Evolutionary conservation across 2,329 filamentous ascomycete genomes (phyloP).

Genomic region (Passalora sequoiae): DNA sequence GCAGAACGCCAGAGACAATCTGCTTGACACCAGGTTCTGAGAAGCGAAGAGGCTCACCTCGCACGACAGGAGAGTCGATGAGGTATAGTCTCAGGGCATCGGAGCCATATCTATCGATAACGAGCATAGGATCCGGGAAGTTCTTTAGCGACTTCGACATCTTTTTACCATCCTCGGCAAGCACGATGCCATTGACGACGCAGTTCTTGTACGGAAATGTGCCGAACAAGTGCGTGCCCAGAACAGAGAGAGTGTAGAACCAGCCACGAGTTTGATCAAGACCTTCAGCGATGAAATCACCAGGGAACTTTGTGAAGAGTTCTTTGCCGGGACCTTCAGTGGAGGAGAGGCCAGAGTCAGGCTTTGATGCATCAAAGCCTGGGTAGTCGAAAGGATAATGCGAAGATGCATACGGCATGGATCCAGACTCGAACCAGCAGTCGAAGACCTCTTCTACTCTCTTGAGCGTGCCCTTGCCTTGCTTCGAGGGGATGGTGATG

Average conservation of each 20-base stretch:
- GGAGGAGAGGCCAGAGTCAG: conserved; percentile 27
- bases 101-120: conserved; percentile 84
- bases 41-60: conserved; percentile 84
- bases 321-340: conserved; percentile 39
- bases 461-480: conserved; percentile 75
- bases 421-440: conserved; percentile 95
- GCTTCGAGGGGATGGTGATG: conserved; percentile 87
- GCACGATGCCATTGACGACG: conserved; percentile 91
- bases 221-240: conserved; percentile 83
- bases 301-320: conserved; percentile 77
- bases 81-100: conserved; percentile 92
- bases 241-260: conserved; percentile 89
- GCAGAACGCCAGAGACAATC: conserved; percentile 82
- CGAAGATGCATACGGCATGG: conserved; percentile 87
- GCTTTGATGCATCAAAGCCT: conserved; percentile 43
- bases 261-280: conserved; percentile 91
- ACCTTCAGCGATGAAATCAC: conserved; percentile 91
- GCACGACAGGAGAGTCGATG: conserved; percentile 93
- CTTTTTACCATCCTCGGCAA: conserved; percentile 94
- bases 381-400: conserved; percentile 91
- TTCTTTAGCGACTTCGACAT: conserved; percentile 98
- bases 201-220: conserved; percentile 87
- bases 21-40: conserved; percentile 91
- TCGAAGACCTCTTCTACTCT: conserved; percentile 88
- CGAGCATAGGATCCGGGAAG: conserved; percentile 77